Evolutionary conservation across 176 grass and related monocot species (phyloP).

Genomic region (Typha latifolia): DNA sequence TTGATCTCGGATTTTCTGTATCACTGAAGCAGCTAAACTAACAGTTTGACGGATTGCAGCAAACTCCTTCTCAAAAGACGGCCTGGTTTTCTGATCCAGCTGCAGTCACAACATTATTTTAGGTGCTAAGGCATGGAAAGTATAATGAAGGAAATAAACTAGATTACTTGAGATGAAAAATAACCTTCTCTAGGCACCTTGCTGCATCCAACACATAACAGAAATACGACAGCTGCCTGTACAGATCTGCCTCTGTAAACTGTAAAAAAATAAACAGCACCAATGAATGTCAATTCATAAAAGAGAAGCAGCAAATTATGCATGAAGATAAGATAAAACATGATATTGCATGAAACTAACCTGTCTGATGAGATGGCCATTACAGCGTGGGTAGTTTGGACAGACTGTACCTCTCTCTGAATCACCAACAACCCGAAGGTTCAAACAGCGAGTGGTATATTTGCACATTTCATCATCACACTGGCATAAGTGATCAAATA

Average conservation of each 20-base stretch:
- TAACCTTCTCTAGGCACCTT: constrained; percentile 69
- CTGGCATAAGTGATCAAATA: constrained; percentile 25
- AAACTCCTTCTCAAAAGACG: constrained; percentile 59
- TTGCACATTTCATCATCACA: constrained; percentile 86
- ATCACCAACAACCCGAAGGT: constrained; percentile 85
- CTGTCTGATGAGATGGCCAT: constrained; percentile 71
- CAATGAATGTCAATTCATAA: background rate
- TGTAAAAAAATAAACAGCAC: constrained; percentile 26
- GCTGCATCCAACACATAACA: constrained; percentile 73
- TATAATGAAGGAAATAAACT: background rate
- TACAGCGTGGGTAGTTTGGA: constrained; percentile 76
- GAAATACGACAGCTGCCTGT: constrained; percentile 84
- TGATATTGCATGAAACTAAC: constrained; percentile 18
- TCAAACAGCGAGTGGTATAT: constrained; percentile 58
- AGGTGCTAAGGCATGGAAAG: background rate
- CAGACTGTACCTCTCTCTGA: constrained; percentile 76
- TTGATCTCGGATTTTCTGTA: constrained; percentile 68
- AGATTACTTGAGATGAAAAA: constrained; percentile 5
- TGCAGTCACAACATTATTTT: constrained; percentile 28
- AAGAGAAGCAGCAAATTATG: constrained; percentile 7
- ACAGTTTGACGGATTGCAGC: constrained; percentile 35
- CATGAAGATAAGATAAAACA: constrained; percentile 12
- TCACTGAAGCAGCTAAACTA: constrained; percentile 42
- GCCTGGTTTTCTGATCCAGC: constrained; percentile 63
- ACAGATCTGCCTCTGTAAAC: constrained; percentile 83